Conservation (phyloP, 1,139 yeast species). For the Nakaseomyces glabratus region DNA sequence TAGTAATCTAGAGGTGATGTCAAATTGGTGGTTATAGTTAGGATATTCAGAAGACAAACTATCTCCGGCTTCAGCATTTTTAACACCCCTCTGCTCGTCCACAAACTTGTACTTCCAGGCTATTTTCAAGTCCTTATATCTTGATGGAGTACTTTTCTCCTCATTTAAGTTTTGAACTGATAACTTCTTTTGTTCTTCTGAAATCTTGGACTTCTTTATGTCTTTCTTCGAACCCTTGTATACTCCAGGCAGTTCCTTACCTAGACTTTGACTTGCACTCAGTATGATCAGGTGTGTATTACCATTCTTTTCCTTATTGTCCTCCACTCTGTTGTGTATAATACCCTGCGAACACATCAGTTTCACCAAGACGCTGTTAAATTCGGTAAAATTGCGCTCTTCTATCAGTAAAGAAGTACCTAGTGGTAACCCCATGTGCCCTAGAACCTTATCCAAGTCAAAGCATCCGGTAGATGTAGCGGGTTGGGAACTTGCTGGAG, state of each 20-base stretch:
- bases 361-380: conserved; percentile 62
- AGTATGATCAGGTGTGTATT: conserved; percentile 60
- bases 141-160: conserved; percentile 18
- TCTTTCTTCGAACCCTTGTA: conserved; percentile 65
- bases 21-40: conserved; percentile 61
- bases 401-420: conserved; percentile 65
- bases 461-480: conserved; percentile 69
- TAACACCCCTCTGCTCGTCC: conserved; percentile 31
- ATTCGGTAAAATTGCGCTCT: conserved; percentile 87
- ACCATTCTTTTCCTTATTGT: conserved; percentile 22
- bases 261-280: conserved; percentile 56
- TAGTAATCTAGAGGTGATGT: conserved; percentile 56
- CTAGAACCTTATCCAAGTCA: conserved; percentile 65
- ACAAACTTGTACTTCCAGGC: conserved; percentile 81
- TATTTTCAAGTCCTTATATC: conserved; percentile 52
- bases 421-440: conserved; percentile 79
- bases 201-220: conserved; percentile 50
- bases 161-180: conserved; percentile 59
- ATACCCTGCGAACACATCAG: conserved; percentile 76
- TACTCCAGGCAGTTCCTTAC: conserved; percentile 68
- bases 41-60: conserved; percentile 32
- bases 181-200: conserved; percentile 51
- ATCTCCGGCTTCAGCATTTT: conserved; percentile 23
- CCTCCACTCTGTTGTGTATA: conserved; percentile 49
- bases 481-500: conserved; percentile 64